These are phyloP conservation scores for Isabelozyma gotoi DNA, from an alignment of 805 yeast species.

Conservation along the genomic window DNA sequence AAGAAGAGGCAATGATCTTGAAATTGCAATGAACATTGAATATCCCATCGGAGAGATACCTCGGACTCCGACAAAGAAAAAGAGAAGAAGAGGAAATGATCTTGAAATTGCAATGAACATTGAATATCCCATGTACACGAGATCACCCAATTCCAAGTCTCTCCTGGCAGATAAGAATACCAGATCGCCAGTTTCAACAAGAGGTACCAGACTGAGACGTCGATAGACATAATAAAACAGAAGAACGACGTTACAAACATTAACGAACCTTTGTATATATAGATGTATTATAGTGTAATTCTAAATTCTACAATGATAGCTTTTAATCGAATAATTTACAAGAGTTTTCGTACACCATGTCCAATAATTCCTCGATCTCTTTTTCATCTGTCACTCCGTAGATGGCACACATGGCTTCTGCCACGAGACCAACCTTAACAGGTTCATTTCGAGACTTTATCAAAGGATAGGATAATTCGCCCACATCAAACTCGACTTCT, in stretches of 20 bases:
- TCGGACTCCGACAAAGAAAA: no score
- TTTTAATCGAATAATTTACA: slow-evolving; percentile 28
- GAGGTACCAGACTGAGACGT: not conserved
- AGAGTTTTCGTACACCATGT: slow-evolving; percentile 33
- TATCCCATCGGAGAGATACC: no score
- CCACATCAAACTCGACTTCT: slow-evolving; percentile 11
- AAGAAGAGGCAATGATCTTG: not conserved
- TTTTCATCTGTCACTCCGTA: slow-evolving; percentile 25
- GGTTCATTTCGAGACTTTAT: slow-evolving; percentile 93
- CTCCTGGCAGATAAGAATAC: not conserved
- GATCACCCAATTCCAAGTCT: not conserved
- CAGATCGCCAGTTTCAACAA: not conserved
- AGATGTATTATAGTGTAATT: slow-evolving; percentile 5
- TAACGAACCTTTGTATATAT: not conserved
- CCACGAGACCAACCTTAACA: slow-evolving; percentile 78
- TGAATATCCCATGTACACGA: not conserved
- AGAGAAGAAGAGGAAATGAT: not conserved
- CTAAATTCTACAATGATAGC: no score
- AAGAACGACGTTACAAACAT: no score
- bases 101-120: not conserved
- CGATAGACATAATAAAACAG: no score
- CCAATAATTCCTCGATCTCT: slow-evolving; percentile 33
- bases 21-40: not conserved
- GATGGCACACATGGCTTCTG: slow-evolving; percentile 42
- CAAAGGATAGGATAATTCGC: slow-evolving; percentile 43